Base-by-base conservation (phyloP, 495 filamentous ascomycete species). In the Parachaetomium inaequale region DNA sequence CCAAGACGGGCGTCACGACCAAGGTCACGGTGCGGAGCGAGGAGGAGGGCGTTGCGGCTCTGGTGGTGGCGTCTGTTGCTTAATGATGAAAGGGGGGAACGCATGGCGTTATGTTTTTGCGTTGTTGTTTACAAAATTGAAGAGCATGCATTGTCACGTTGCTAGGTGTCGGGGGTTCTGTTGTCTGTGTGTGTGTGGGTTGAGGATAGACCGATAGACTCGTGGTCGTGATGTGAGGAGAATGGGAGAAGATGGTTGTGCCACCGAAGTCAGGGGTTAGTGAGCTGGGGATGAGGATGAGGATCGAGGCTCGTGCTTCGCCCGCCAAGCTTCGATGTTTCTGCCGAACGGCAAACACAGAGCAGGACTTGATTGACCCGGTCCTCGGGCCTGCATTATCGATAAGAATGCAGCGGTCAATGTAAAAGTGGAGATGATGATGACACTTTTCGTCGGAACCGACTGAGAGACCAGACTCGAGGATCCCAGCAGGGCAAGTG, bases 11-110 rank as follows among this genome's bases (percentile, higher is more conserved):
- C 23, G 91, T 98, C 23, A 96, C 94, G 36, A 91, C 91, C 63
- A 97, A 98, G 84, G 89, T 97, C 62, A 89, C 88, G 40, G 89
- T 91, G 57, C 83, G 94, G 67, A 87, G 87, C 65, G 95, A 98
- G 73, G 94, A 98, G 78, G 91, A 93, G 71, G 90, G 91, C 54
- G 86, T 98, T 64, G 93, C 93, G 50, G 82, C 85, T 56, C 80
- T 93, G 70, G 82, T 98, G 59, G 84, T 97, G 71, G 91, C 83
- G 60, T 91, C 88, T 67, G 88, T 98, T 71, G 86, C 89, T 74
- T 96, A 86, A 79, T 78, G 63, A 71, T n/a, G n/a, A n/a, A n/a
- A n/a, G n/a, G 40, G 53, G 61, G 63, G 59, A 49, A 62, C 51
- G 66, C 66, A 66, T 64, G 66, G 65, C 64, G 66, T 67, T 68